A percentile compares a stretch with the other conserved stretches of the same genome.
These are phyloP conservation scores for Aureobasidium musti DNA, from an alignment of 2,329 filamentous ascomycete genomes.

Conservation along the genomic window DNA sequence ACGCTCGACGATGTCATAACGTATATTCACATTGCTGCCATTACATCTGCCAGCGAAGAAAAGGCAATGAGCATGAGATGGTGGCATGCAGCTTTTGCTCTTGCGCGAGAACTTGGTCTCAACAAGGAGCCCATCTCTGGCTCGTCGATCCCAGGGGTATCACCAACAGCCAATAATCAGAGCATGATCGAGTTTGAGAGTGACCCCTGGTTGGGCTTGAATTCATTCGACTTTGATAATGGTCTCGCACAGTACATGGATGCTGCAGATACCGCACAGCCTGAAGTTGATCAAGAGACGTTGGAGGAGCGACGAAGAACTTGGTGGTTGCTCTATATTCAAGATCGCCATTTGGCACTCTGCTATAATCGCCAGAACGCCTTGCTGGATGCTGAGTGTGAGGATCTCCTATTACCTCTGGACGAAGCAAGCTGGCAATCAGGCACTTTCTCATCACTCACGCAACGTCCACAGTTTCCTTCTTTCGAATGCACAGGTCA, in stretches of 20 bases:
- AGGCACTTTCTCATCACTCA: conserved; percentile 24
- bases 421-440: conserved; percentile 28
- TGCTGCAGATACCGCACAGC: conserved; percentile 15
- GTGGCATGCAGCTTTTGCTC: conserved; percentile 29
- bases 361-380: conserved; percentile 28
- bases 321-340: conserved; percentile 29
- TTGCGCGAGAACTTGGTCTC: conserved; percentile 25
- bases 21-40: conserved; percentile 28
- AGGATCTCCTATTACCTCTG: conserved; percentile 24
- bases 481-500: conserved; percentile 29
- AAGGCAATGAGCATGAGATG: conserved; percentile 30
- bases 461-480: conserved; percentile 26
- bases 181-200: conserved; percentile 29
- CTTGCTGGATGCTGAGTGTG: conserved; percentile 27
- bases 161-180: conserved; percentile 28
- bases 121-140: conserved; percentile 28
- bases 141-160: conserved; percentile 23
- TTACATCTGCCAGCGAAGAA: conserved; percentile 28
- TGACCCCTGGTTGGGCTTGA: conserved; percentile 26
- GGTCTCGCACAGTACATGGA: conserved; percentile 28
- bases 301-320: conserved; percentile 23
- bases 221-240: conserved; percentile 28
- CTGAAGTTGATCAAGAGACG: conserved; percentile 25
- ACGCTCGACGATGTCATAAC: conserved; percentile 28
- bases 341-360: conserved; percentile 27